These are phyloP conservation scores for Saccharomycopsis guyanensis DNA, from an alignment of 805 yeast genomes.

Conservation along the genomic window DNA sequence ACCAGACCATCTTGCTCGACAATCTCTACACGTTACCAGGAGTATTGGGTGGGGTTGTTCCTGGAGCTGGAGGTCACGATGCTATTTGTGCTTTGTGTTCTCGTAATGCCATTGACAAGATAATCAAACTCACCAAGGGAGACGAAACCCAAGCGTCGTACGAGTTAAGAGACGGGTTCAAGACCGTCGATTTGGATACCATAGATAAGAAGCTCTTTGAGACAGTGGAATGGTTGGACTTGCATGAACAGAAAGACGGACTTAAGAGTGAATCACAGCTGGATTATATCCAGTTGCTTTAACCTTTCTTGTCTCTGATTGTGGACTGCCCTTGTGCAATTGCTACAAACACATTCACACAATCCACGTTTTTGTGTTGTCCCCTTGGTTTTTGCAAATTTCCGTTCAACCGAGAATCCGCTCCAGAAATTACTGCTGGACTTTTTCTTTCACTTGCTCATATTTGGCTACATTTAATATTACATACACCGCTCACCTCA, in stretches of 20 bases:
- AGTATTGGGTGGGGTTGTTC: conserved; percentile 91
- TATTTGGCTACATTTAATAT: too few relatives aligned
- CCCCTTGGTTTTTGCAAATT: too few relatives aligned
- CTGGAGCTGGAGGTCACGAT: conserved; percentile 98
- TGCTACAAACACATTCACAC: too few relatives aligned
- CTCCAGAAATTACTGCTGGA: too few relatives aligned
- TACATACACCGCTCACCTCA: too few relatives aligned
- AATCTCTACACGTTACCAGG: conserved; percentile 52
- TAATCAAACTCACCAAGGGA: conserved; percentile 26
- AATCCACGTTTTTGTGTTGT: too few relatives aligned
- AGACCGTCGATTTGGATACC: conserved; percentile 23
- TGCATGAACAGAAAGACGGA: conserved; percentile 57
- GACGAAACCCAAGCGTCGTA: conserved; percentile 8
- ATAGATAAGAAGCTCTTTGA: conserved; percentile 28
- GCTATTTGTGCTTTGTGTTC: conserved; percentile 73
- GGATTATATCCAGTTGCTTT: conserved; percentile 12
- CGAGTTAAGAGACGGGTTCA: conserved; percentile 9
- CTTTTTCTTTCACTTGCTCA: too few relatives aligned
- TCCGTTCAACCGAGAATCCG: too few relatives aligned
- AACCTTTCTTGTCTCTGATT: neutral
- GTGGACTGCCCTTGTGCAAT: too few relatives aligned
- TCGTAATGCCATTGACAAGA: conserved; percentile 33
- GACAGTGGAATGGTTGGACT: conserved; percentile 59
- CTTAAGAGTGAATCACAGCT: conserved; percentile 39
- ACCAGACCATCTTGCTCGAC: conserved; percentile 67